Base-by-base conservation (phyloP, 495 filamentous ascomycete species). In the Penicillium simplicissimum region DNA sequence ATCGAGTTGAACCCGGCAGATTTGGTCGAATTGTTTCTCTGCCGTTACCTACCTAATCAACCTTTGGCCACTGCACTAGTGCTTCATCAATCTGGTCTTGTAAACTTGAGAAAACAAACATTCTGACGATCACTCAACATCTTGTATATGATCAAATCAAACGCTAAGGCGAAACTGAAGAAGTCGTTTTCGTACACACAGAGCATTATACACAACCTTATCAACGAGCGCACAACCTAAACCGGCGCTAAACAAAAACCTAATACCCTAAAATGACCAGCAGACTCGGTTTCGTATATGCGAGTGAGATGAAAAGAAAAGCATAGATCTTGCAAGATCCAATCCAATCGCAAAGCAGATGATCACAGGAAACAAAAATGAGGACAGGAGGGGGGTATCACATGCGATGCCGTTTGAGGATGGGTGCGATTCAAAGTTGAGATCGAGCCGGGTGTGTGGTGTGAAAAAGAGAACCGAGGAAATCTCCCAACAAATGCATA, bases 391-490 rank as follows among this genome's bases (percentile, higher is more conserved):
- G 66, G 66, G 71, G 71, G 71, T 73, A 73, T 73, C 69, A 73
- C 64, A 73, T 70, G 67, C 67, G 69, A 69, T 64, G 58, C 62
- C 69, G 55, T 64, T 59, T 60, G 60, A 62, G 47, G 56, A 52
- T 57, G 45, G 54, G 23, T 10, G 52, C 53, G 48, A 55, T 57
- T 65, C 59, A 58, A 65, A 65, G 55, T 54, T 65, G 60, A 70
- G 58, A 67, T 70, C 67, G 62, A 71, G 58, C 66, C 66, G 63
- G 63, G 60, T 47, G 63, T 61, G 57, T 48, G 47, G 19, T 14
- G 17, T 43, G 15, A 35, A 45, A 25, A 40, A 35, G 35, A 58
- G 56, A 23, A 58, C 31, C 15, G 45, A 23, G n/a, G n/a, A 47
- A 61, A 10, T 36, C 8, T 35, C 45, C 57, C 55, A 15, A 33